Percentiles rank a stretch among this genome's conserved stretches.
Conservation (phyloP, 768 basidiomycete genomes). For the Aureoboletus auriporus region DNA sequence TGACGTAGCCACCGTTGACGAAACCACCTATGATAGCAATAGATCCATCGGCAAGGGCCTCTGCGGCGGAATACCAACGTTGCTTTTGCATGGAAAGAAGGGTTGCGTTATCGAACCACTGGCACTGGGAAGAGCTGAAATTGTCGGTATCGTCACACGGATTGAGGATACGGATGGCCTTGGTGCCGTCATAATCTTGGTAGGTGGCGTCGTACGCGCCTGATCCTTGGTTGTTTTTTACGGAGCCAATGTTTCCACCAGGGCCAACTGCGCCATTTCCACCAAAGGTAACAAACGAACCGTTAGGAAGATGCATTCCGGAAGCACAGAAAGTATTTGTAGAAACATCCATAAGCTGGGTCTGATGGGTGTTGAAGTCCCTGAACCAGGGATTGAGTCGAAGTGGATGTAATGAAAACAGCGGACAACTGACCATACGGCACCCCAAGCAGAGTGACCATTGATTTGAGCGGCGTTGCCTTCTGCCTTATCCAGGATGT, state of each 20-base stretch:
- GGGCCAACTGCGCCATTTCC: constrained; percentile 74
- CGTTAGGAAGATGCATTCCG: constrained; percentile 79
- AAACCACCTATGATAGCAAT: constrained; percentile 82
- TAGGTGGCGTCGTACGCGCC: constrained; percentile 63
- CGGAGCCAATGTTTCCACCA: constrained; percentile 56
- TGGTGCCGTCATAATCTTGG: constrained; percentile 76
- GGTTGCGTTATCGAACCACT: constrained; percentile 69
- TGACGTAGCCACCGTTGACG: constrained; percentile 74
- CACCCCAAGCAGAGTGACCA: constrained; percentile 72
- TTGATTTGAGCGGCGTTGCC: constrained; percentile 62
- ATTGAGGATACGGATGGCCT: constrained; percentile 76
- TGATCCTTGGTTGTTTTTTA: constrained; percentile 41
- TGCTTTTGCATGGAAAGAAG: constrained; percentile 60
- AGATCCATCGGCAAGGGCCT: constrained; percentile 71
- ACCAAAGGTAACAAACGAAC: constrained; percentile 70
- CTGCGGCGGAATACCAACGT: constrained; percentile 79
- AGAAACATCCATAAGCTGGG: constrained; percentile 33
- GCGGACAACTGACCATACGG: constrained; percentile 48
- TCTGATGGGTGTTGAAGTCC: constrained; percentile 20
- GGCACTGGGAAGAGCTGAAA: constrained; percentile 48
- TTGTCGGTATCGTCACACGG: constrained; percentile 57
- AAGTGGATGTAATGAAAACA: background rate
- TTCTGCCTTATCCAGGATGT: constrained; percentile 90
- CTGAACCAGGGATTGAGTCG: constrained; percentile 6
- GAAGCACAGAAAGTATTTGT: constrained; percentile 82